Evolutionary conservation across 768 basidiomycete genomes (phyloP), one percentile per base, ranked within the genome.

Genomic region (Solioccasus polychromus): DNA sequence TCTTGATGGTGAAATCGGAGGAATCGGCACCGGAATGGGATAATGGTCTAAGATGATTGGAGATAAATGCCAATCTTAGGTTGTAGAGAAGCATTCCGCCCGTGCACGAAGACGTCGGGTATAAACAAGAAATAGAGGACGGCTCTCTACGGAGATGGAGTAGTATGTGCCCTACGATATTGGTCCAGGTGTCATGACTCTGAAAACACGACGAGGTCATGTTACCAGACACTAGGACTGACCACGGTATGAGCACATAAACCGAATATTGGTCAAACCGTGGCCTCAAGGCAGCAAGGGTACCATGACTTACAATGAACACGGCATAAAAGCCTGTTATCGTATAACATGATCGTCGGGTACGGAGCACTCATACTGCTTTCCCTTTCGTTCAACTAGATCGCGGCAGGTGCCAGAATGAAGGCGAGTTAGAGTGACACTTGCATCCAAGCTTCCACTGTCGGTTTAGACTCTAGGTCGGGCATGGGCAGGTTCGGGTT

Each of bases 351-450:
- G 28, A 60, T 53, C 44, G 73, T 65, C 0, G 60, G 45, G 18
- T 70, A 64, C n/a, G 74, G 50, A 11, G 42, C 39, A 29, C 76
- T 60, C 10, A 61, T 45, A 1, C 68, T 68, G 34, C 62, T 62
- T 19, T 64, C 68, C 8, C 76, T 66, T 55, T 77, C 75, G 51
- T 71, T 67, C 18, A 77, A 68, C 79, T 79, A 81, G 47, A 78
- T 58, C 2, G 60, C 69, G 3, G 72, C 66, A 14, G 73, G 70
- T 7, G 73, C 70, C 5, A 80, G 34, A 3, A 68, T 67, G 54
- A 81, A 79, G 60, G 74, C 60, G 5, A 80, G 67, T 26, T 79
- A 77, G 11, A 79, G 53, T 47, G 58, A 66, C 25, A 75, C 77
- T 5, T 70, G 76, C 47, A 80, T 71, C 28, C 74, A 58, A 78